Conservation (phyloP, 495 filamentous ascomycete species). For the Penicillium manginii region DNA sequence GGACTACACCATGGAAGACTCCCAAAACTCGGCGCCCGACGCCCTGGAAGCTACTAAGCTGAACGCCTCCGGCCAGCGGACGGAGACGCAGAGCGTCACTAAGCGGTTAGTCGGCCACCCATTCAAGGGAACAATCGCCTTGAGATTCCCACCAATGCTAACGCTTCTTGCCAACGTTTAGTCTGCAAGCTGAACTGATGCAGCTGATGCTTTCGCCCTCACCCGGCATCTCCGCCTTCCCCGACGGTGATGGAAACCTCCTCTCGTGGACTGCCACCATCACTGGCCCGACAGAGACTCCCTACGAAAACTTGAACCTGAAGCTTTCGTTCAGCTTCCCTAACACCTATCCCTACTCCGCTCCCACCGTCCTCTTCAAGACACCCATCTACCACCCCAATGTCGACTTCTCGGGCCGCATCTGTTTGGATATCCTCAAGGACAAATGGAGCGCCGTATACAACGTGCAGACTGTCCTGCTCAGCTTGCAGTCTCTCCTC, state of each 20-base stretch:
- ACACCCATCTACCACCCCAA: constrained; percentile 95
- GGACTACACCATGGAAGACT: constrained; percentile 72
- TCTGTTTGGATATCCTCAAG: constrained; percentile 96
- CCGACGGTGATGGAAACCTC: constrained; percentile 86
- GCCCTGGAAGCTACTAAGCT: constrained; percentile 63
- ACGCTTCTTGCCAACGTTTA: constrained; percentile 36
- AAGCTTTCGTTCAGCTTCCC: constrained; percentile 94
- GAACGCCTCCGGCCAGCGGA: constrained; percentile 54
- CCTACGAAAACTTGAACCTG: constrained; percentile 85
- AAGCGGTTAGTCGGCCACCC: constrained; percentile 62
- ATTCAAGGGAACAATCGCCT: not conserved
- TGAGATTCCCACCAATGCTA: not conserved
- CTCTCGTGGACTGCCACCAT: constrained; percentile 93
- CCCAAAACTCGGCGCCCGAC: constrained; percentile 71
- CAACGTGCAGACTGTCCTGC: constrained; percentile 88
- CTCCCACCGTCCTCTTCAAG: constrained; percentile 92
- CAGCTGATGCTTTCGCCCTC: constrained; percentile 93
- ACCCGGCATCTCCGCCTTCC: constrained; percentile 94
- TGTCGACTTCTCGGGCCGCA: constrained; percentile 88
- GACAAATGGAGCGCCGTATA: constrained; percentile 97
- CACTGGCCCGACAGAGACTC: constrained; percentile 86
- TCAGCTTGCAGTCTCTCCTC: constrained; percentile 93
- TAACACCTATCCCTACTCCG: constrained; percentile 87
- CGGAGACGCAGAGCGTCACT: constrained; percentile 73
- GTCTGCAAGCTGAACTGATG: constrained; percentile 96